These are phyloP conservation scores for Patellifolia procumbens DNA, from an alignment of 179 eudicot species.

Conservation along the genomic window DNA sequence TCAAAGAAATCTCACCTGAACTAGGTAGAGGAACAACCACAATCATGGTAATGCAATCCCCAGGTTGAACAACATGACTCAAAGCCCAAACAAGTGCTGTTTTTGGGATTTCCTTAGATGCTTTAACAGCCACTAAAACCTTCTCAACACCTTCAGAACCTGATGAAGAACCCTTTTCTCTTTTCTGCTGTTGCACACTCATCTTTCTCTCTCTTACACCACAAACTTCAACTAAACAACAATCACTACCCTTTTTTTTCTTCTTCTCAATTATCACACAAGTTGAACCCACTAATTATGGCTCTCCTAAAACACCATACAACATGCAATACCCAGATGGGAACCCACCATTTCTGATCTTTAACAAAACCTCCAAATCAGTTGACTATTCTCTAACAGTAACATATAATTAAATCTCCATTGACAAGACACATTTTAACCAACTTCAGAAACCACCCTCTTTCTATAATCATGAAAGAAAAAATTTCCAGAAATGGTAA, in stretches of 20 bases:
- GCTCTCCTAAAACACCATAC: conserved; percentile 4
- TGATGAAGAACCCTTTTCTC: conserved; percentile 32
- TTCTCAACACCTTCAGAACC: conserved; percentile 58
- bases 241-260: neutral
- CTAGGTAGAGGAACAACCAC: conserved; percentile 76
- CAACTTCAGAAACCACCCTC: neutral
- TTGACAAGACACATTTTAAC: conserved; percentile 10
- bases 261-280: neutral
- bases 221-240: neutral
- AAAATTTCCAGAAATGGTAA: conserved; percentile 13
- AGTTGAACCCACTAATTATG: neutral
- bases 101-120: conserved; percentile 84
- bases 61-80: conserved; percentile 98
- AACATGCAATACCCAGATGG: conserved; percentile 16
- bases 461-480: neutral
- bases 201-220: conserved; percentile 7
- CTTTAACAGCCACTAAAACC: conserved; percentile 93
- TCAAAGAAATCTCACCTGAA: conserved; percentile 38
- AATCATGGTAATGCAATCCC: conserved; percentile 81
- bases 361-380: conserved; percentile 19
- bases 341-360: conserved; percentile 25
- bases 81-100: conserved; percentile 92
- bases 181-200: conserved; percentile 38
- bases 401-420: neutral
- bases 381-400: conserved; percentile 22